Base-by-base conservation (phyloP, 2,329 filamentous ascomycete species). In the Cladosporium colombiae region DNA sequence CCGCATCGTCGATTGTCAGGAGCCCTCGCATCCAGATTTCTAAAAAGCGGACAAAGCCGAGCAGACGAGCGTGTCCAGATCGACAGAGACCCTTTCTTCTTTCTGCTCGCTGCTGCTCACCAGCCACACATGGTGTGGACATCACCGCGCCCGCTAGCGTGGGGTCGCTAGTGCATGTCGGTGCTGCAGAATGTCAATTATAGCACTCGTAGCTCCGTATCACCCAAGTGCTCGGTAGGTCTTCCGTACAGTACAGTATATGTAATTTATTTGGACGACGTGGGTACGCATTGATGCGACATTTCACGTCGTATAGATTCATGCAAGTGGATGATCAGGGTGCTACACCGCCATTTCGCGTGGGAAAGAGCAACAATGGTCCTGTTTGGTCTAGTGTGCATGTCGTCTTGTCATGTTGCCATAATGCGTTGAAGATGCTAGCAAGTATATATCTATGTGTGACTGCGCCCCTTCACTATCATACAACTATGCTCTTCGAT, bases 81-180 rank as follows among this genome's bases (percentile, higher is more conserved):
- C 58, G 40, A 14, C 37, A 61, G 25, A 50, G 37, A 29, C 40
- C 58, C 58, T 29, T 49, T 31, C 23, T 21, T 35, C 58, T 50
- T 44, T n/a, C 53, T 37, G 16, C 27, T 44, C 23, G 50, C 27
- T 53, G 27, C 27, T 25, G 27, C 25, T 60, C 60, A 53, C 49
- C 60, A 62, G 60, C 60, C 60, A 62, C 60, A 62, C 31, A 21
- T 37, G 33, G 60, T 49, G 60, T 49, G 49, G 57, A 21, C 25
- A 55, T 16, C 25, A 55, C 25, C 16, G 16, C n/a, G 8, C 25
- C 18, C 52, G 11, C 14, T 55, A 55, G 52, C 27, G 40, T 46
- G 52, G 52, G 31, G 18, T n/a, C 37, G 35, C 57, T 61, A 61
- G 25, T 21, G 27, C 25, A 52, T 6, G 4, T 40, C 16, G 3